phyloP scores from a whole-genome alignment of 2,329 filamentous ascomycete species.

The Fusarium virguliforme region DNA sequence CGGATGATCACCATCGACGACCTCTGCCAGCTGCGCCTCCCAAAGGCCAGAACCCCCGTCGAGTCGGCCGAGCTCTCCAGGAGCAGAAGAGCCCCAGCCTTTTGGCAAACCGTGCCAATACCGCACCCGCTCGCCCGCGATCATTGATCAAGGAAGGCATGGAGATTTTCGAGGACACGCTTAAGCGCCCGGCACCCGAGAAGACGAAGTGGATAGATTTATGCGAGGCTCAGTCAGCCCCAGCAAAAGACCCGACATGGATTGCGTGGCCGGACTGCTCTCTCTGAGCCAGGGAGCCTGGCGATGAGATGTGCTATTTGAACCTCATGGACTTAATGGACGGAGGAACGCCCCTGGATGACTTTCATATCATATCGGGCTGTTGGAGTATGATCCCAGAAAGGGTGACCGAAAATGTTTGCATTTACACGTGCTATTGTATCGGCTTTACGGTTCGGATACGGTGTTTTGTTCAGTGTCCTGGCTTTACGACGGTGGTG shows the following conservation, averaged over 20 bases:
- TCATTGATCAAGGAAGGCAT: constrained; percentile 55
- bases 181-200: constrained; percentile 50
- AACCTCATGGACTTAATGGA: constrained; percentile 31
- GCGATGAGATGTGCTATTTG: constrained; percentile 64
- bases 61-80: constrained; percentile 60
- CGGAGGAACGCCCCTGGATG: constrained; percentile 33
- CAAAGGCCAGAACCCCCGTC: constrained; percentile 58
- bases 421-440: constrained; percentile 40
- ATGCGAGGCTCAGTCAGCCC: constrained; percentile 78
- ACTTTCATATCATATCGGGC: constrained; percentile 24
- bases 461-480: constrained; percentile 43
- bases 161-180: constrained; percentile 70
- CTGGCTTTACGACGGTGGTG: constrained; percentile 28
- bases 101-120: constrained; percentile 59
- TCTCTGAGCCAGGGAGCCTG: constrained; percentile 95
- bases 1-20: constrained; percentile 52
- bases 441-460: constrained; percentile 34
- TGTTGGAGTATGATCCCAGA: constrained; percentile 37
- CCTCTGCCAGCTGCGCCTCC: constrained; percentile 56
- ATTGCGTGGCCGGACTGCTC: constrained; percentile 90
- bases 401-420: constrained; percentile 34
- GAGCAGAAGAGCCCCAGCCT: constrained; percentile 57
- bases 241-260: constrained; percentile 85
- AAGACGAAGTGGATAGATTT: constrained; percentile 80
- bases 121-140: constrained; percentile 58